phyloP scores from a whole-genome alignment of 176 grass and related monocot genomes.

The Thalia dealbata region DNA sequence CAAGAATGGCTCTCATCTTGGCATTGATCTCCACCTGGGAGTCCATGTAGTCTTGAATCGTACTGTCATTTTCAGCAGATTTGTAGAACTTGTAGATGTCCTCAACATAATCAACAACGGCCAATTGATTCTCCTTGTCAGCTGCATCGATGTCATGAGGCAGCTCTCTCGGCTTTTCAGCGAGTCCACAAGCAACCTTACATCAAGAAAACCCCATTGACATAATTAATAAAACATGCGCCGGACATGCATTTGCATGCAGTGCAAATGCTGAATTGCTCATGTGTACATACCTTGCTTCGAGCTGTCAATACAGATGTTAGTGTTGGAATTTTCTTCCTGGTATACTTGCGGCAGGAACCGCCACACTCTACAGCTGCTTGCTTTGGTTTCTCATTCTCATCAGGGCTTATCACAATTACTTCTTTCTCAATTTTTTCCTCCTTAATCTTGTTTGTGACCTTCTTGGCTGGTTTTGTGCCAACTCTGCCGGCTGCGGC shows the following conservation, averaged over 20 bases:
- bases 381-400: slow-evolving; percentile 23
- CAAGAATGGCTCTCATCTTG: slow-evolving; percentile 80
- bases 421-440: slow-evolving; percentile 12
- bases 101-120: slow-evolving; percentile 78
- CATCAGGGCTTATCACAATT: slow-evolving; percentile 44
- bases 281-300: slow-evolving; percentile 46
- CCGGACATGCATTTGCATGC: not conserved
- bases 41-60: slow-evolving; percentile 62
- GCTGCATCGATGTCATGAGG: slow-evolving; percentile 67
- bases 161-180: slow-evolving; percentile 28
- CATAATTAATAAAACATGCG: slow-evolving; percentile 1
- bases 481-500: slow-evolving; percentile 24
- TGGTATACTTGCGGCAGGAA: slow-evolving; percentile 28
- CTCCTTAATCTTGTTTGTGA: slow-evolving; percentile 18
- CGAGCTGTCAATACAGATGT: slow-evolving; percentile 75
- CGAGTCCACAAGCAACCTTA: slow-evolving; percentile 43
- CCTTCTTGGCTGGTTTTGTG: slow-evolving; percentile 36
- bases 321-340: slow-evolving; percentile 69
- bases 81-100: slow-evolving; percentile 86
- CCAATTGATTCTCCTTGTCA: slow-evolving; percentile 47
- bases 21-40: slow-evolving; percentile 74
- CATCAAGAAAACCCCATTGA: not conserved
- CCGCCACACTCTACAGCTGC: slow-evolving; percentile 20
- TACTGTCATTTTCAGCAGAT: slow-evolving; percentile 39
- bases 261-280: not conserved